Conservation (phyloP, 805 yeast genomes). For the Kodamaea fukazawae region DNA sequence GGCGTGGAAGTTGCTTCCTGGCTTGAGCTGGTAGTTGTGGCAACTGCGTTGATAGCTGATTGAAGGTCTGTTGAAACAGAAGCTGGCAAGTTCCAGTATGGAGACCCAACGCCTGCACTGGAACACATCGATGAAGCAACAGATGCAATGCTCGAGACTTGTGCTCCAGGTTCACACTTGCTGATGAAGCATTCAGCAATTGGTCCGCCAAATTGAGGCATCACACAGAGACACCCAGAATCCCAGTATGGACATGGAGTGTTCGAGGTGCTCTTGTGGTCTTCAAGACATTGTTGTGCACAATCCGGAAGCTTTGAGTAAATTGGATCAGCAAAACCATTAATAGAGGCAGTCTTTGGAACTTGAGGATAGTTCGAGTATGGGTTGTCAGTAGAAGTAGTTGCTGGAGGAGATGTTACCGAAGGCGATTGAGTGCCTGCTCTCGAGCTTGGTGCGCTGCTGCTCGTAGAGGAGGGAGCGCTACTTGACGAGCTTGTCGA, state of each 20-base stretch:
- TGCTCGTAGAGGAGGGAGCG: too few relatives aligned
- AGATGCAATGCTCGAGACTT: slow-evolving; percentile 22
- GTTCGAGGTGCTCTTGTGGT: slow-evolving; percentile 25
- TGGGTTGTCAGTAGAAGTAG: too few relatives aligned
- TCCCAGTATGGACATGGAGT: slow-evolving; percentile 49
- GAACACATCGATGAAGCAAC: slow-evolving; percentile 33
- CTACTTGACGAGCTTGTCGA: too few relatives aligned
- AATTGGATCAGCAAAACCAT: slow-evolving; percentile 41
- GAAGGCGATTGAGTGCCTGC: too few relatives aligned
- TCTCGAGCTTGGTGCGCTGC: too few relatives aligned
- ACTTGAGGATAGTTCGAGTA: slow-evolving; percentile 31
- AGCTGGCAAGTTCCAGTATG: slow-evolving; percentile 31
- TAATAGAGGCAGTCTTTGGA: slow-evolving; percentile 38
- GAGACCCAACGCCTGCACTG: slow-evolving; percentile 32
- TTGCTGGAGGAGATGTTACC: too few relatives aligned
- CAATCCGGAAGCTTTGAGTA: slow-evolving; percentile 33
- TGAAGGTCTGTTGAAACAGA: slow-evolving; percentile 22
- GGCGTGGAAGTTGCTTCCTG: too few relatives aligned
- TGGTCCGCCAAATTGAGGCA: slow-evolving; percentile 30
- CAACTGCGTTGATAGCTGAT: slow-evolving; percentile 27
- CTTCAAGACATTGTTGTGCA: slow-evolving; percentile 30
- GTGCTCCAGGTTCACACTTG: slow-evolving; percentile 28
- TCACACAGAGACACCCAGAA: slow-evolving; percentile 44
- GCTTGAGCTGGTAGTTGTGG: too few relatives aligned
- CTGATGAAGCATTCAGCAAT: slow-evolving; percentile 33